These are phyloP conservation scores for Sporothrix dimorphospora DNA, from an alignment of 2,329 filamentous ascomycete genomes.

Conservation along the genomic window DNA sequence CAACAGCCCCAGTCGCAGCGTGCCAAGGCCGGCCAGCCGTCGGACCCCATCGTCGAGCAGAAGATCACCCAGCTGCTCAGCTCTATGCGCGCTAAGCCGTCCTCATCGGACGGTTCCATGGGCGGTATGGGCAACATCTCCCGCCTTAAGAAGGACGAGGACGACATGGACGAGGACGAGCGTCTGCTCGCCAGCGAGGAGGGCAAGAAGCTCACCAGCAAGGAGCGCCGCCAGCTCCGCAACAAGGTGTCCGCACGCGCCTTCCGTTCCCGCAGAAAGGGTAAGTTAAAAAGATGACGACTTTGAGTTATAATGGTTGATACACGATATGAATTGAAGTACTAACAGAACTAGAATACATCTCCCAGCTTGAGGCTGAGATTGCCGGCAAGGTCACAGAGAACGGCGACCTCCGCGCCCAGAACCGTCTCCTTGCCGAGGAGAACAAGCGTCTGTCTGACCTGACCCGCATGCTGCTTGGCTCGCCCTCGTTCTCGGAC, in stretches of 20 bases:
- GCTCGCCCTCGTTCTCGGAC: conserved; percentile 79
- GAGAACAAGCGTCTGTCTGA: conserved; percentile 83
- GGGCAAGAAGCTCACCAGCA: conserved; percentile 98
- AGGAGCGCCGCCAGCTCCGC: conserved; percentile 92
- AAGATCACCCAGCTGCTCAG: conserved; percentile 92
- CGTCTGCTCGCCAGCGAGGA: conserved; percentile 91
- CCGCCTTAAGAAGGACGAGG: conserved; percentile 86
- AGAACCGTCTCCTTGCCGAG: conserved; percentile 80
- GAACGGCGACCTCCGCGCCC: conserved; percentile 74
- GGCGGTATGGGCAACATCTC: conserved; percentile 63
- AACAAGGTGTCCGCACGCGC: conserved; percentile 99
- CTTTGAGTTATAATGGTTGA: background rate
- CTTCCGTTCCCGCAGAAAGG: conserved; percentile 97
- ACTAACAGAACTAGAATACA: conserved; percentile 82
- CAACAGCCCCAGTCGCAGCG: conserved; percentile 50
- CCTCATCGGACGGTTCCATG: conserved; percentile 56
- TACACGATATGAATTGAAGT: background rate
- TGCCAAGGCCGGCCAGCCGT: conserved; percentile 54
- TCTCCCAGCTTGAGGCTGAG: conserved; percentile 88
- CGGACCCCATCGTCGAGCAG: conserved; percentile 80
- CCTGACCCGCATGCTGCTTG: conserved; percentile 78
- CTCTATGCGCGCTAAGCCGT: conserved; percentile 80
- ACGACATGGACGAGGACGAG: conserved; percentile 99
- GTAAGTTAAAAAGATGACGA: conserved; percentile 57
- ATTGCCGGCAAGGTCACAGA: conserved; percentile 83